Evolutionary conservation across 2,329 filamentous ascomycete genomes (phyloP), one percentile per base, ranked within the genome.

Genomic region (Cercospora janseana): DNA sequence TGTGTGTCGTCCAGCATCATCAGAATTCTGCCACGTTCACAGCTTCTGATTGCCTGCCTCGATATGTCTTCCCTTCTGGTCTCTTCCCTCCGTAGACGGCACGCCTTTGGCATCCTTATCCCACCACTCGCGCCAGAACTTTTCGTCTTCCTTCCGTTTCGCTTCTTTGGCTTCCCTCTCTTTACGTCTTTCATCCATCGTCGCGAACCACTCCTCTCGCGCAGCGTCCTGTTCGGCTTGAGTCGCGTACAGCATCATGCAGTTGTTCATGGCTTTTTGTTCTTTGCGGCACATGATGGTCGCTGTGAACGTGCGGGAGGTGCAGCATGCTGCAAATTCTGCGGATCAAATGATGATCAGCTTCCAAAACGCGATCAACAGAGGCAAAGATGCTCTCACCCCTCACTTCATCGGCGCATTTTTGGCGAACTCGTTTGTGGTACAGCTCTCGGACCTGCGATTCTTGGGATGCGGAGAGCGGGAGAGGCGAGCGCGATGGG

Each of bases 241-340:
- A 57, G 88, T 94, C 48, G 92, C 91, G 73, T 94, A 86, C 49
- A 78, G 71, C 60, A 91, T 78, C 90, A 98, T 96, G 75, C 93
- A 98, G 55, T 76, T 78, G 73, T 98, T 98, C 93, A 98, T 98
- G 27, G 79, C 77, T 56, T 85, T 83, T 63, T 90, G 86, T 65
- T 91, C 79, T 41, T 79, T 72, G 46, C 89, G 85, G 75, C 93
- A 98, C 46, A 83, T 80, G 76, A 93, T 96, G 9, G 90, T 86
- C 51, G 93, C 87, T 49, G 85, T 90, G 62, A 97, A 81, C 4
- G 91, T 97, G 58, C 88, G 87, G 66, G 86, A 85, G 42, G 85
- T 79, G 46, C 91, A 91, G 77, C 93, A 98, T 60, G 86, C 83
- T 51, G 93, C 93, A 69, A 98, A 98, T 55, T 87, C 92, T 96